These are phyloP conservation scores for Trichoderma cornu-damae DNA, from an alignment of 2,329 filamentous ascomycete species.

Conservation along the genomic window DNA sequence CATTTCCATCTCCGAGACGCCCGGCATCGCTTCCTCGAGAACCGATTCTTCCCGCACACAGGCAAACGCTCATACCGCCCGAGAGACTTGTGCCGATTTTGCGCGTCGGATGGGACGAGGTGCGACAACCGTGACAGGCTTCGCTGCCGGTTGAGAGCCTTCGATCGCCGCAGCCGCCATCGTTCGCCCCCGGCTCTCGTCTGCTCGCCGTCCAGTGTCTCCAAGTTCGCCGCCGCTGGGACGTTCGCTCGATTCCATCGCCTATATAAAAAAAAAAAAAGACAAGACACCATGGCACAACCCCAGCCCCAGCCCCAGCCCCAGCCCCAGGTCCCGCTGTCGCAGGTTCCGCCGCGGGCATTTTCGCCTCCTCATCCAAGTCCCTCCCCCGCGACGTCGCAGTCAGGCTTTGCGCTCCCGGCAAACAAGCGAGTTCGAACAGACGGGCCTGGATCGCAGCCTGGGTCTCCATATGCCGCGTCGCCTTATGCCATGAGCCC, in stretches of 20 bases:
- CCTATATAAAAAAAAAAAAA: no score
- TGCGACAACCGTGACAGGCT: conserved; percentile 45
- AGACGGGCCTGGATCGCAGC: conserved; percentile 62
- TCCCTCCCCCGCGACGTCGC: conserved; percentile 55
- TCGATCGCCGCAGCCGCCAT: conserved; percentile 17
- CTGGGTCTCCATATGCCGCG: conserved; percentile 55
- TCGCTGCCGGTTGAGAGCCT: conserved; percentile 43
- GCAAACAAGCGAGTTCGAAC: conserved; percentile 61
- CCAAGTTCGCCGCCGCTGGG: background rate
- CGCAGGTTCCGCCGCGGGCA: conserved; percentile 45
- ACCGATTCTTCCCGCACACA: background rate
- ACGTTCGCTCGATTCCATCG: background rate
- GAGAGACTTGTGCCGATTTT: conserved; percentile 4
- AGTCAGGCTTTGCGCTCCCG: conserved; percentile 53
- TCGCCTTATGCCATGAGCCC: conserved; percentile 49
- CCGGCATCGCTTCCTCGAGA: background rate
- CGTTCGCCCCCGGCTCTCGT: conserved; percentile 1
- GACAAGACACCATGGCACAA: conserved; percentile 48
- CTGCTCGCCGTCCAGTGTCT: conserved; percentile 10
- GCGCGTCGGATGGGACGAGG: conserved; percentile 45
- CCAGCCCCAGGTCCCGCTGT: conserved; percentile 55
- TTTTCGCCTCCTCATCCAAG: conserved; percentile 60
- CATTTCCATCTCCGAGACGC: conserved; percentile 13
- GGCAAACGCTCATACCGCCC: background rate
- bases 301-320: conserved; percentile 55